Evolutionary conservation across 768 basidiomycete species (phyloP).

Genomic region (Chiua virens): DNA sequence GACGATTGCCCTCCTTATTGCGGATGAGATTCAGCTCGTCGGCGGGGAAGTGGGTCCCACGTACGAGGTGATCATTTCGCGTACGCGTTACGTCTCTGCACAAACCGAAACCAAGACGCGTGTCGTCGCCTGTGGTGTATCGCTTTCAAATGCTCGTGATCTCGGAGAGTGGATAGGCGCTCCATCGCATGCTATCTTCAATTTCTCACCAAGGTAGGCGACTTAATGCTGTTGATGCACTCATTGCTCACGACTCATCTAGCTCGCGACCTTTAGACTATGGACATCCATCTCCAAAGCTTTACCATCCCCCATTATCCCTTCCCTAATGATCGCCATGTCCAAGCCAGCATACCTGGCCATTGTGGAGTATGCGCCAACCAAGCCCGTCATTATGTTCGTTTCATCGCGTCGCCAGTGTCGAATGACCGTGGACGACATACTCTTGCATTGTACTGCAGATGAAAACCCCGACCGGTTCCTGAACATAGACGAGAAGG

Average conservation of each 20-base stretch:
- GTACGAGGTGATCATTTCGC: constrained; percentile 93
- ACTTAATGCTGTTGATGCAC: background rate
- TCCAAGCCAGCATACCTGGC: constrained; percentile 97
- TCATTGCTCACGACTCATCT: constrained; percentile 14
- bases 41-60: constrained; percentile 95
- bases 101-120: constrained; percentile 92
- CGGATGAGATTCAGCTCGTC: constrained; percentile 92
- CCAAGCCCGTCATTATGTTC: constrained; percentile 88
- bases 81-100: constrained; percentile 94
- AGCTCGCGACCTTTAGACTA: constrained; percentile 94
- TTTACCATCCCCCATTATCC: constrained; percentile 98
- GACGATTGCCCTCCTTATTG: constrained; percentile 88
- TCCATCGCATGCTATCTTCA: constrained; percentile 92
- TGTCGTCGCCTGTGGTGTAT: constrained; percentile 93
- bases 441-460: constrained; percentile 84
- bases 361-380: constrained; percentile 81
- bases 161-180: constrained; percentile 98
- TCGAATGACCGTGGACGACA: constrained; percentile 88
- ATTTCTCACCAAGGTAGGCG: constrained; percentile 85
- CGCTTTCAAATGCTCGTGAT: constrained; percentile 93
- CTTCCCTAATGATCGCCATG: constrained; percentile 98
- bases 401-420: constrained; percentile 94
- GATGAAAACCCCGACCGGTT: constrained; percentile 85
- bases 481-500: constrained; percentile 81
- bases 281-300: constrained; percentile 96